A percentile compares a stretch with the other conserved stretches of the same genome.
Evolutionary conservation across 2,329 filamentous ascomycete genomes (phyloP).

Genomic region (Diaporthe sp.): DNA sequence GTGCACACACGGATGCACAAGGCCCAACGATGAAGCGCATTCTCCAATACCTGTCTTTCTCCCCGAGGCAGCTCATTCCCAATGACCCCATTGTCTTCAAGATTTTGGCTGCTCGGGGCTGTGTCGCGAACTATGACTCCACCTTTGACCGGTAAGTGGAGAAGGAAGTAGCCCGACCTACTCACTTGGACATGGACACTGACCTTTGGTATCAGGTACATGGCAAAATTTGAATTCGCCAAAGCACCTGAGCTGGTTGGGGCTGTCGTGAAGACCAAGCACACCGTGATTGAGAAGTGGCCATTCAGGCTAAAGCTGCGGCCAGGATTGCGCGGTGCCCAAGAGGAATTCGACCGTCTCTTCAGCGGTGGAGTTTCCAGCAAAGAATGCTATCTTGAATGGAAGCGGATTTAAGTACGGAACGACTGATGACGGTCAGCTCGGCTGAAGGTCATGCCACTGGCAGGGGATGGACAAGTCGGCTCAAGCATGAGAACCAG

Average conservation of each 20-base stretch:
- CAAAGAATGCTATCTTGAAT: slow-evolving; percentile 10
- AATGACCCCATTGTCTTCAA: not conserved
- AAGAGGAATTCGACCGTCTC: slow-evolving; percentile 4
- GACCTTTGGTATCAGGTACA: not conserved
- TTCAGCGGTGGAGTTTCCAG: not conserved
- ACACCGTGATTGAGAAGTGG: slow-evolving; percentile 22
- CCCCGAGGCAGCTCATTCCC: not conserved
- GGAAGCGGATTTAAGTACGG: not conserved
- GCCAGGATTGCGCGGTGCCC: not conserved
- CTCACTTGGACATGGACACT: not conserved
- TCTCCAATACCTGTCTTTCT: not conserved
- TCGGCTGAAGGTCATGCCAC: too few species aligned
- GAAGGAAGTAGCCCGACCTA: not conserved
- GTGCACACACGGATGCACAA: fast-evolving
- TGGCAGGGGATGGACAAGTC: too few species aligned
- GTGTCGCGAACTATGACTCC: not conserved
- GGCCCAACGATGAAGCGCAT: not conserved
- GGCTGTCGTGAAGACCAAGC: not conserved
- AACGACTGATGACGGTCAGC: too few species aligned
- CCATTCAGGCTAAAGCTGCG: slow-evolving; percentile 2
- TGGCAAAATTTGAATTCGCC: not conserved
- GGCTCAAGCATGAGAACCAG: too few species aligned
- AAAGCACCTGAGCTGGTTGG: not conserved
- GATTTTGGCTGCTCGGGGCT: not conserved
- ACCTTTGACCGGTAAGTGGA: not conserved